Evolutionary conservation across 1,284 basidiomycete genomes (phyloP).

Genomic region (Cutaneotrichosporon spelunceum): DNA sequence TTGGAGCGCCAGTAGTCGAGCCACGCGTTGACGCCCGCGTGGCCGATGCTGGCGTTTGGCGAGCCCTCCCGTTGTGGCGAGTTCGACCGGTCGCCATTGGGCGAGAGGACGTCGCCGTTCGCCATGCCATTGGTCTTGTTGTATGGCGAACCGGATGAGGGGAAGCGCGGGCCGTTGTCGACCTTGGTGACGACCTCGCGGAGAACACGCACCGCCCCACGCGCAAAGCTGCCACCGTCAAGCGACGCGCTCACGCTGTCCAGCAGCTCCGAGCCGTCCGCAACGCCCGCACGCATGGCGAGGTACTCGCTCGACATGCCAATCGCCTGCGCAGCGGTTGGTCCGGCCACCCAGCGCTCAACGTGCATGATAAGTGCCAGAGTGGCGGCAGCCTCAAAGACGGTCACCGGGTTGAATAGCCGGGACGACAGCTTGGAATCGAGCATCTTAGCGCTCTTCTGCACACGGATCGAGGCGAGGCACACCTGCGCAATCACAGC

Average conservation of each 20-base stretch:
- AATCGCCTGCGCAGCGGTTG: conserved; percentile 14
- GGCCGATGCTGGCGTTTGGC: conserved; percentile 10
- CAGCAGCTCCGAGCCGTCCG: conserved; percentile 42
- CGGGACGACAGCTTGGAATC: conserved; percentile 42
- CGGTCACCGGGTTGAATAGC: conserved; percentile 36
- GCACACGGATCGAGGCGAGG: conserved; percentile 36
- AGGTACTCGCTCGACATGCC: conserved; percentile 28
- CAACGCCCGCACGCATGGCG: conserved; percentile 35
- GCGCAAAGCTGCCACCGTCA: conserved; percentile 26
- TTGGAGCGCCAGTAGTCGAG: conserved; percentile 31
- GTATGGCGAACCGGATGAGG: conserved; percentile 7
- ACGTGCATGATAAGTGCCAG: conserved; percentile 42
- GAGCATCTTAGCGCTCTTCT: conserved; percentile 43
- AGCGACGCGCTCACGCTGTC: conserved; percentile 30
- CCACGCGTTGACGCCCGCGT: conserved; percentile 27
- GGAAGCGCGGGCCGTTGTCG: conserved; percentile 19
- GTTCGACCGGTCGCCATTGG: conserved; percentile 6
- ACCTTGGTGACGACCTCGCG: conserved; percentile 29
- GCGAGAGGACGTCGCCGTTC: conserved; percentile 8
- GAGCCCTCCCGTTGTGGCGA: conserved; percentile 13
- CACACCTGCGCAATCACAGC: conserved; percentile 38
- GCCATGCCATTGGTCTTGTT: conserved; percentile 13
- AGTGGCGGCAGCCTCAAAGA: conserved; percentile 42
- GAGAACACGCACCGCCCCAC: conserved; percentile 35
- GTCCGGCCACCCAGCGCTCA: conserved; percentile 31